Evolutionary conservation across 176 grass and related monocot species (phyloP).

Genomic region (Secale cereale): DNA sequence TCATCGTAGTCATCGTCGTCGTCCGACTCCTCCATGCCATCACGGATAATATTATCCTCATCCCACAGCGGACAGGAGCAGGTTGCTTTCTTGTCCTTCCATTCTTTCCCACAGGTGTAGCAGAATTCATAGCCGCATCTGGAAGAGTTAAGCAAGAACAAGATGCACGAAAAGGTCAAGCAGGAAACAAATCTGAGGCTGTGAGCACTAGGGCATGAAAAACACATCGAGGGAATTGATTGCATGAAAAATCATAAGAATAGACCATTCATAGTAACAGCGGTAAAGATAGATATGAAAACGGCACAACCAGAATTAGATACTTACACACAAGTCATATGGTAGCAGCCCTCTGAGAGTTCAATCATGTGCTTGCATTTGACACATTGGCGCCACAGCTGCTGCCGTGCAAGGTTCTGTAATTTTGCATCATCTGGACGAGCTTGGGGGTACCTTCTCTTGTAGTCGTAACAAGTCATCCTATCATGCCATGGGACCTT

Average conservation of each 20-base stretch:
- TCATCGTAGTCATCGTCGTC: background rate
- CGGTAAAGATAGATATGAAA: background rate
- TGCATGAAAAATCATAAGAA: background rate
- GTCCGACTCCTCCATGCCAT: background rate
- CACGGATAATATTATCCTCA: constrained; percentile 38
- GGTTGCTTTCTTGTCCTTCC: constrained; percentile 65
- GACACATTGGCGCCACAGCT: constrained; percentile 59
- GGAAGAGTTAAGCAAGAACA: background rate
- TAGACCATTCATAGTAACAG: background rate
- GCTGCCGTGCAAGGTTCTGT: constrained; percentile 51
- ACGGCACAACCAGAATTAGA: background rate
- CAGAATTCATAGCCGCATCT: constrained; percentile 87
- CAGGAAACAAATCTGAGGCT: background rate
- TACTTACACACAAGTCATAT: constrained; percentile 73
- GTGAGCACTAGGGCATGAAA: background rate
- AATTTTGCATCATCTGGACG: constrained; percentile 48
- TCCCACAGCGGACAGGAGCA: constrained; percentile 72
- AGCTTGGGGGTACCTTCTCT: constrained; percentile 33
- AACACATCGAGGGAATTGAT: background rate
- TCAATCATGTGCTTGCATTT: constrained; percentile 91
- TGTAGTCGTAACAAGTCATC: constrained; percentile 53
- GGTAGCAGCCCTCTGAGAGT: constrained; percentile 56
- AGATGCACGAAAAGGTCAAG: background rate
- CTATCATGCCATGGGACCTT: constrained; percentile 75
- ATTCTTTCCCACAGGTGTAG: constrained; percentile 81